Evolutionary conservation across 2,329 filamentous ascomycete genomes (phyloP), one percentile per base, ranked within the genome.

Genomic region (Sporothrix mexicana): DNA sequence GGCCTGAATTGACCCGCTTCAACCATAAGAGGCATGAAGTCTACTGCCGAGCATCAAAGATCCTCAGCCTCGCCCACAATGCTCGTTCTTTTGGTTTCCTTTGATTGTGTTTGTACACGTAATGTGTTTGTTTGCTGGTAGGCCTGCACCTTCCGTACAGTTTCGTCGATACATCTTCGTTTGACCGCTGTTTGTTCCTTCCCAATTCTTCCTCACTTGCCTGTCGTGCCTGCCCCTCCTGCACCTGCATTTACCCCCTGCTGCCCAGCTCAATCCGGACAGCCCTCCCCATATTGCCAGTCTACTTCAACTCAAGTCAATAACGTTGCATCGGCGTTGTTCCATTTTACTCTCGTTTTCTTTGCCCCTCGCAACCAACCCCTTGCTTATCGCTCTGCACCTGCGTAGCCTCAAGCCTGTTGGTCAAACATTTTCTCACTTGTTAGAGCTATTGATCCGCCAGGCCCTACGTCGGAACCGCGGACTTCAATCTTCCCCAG

Each of bases 131-230:
- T 36, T 36, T 36, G 30, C 30, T 36, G 47, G 9, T n/a, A 20
- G 4, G n/a, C 36, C 41, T 66, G 20, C 12, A 15, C 61, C 61
- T 47, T 66, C 61, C 12, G 41, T 13, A 47, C 20, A 66, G n/a
- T 12, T 45, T 51, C 15, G 47, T 13, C 23, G 45, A 36, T 36
- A 25, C 25, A 51, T 47, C 9, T 36, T 53, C 47, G 15, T 49
- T 64, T 51, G 64, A 68, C 64, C 45, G 45, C 64, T 45, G n/a
- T 68, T 68, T 68, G 23, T 23, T 49, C 62, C 43, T 68, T 51
- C 64, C 45, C 20, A 7, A 12, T 51, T 68, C 64, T 51, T 23
- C 45, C 43, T 36, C 45, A 36, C 7, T 15, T n/a, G 45, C 41
- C 23, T 3, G 10, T 51, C 62, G 23, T 67, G n/a, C 61, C 36